Evolutionary conservation across 169 alveolate genomes (phyloP).

Genomic region (Plasmodium gonderi): DNA sequence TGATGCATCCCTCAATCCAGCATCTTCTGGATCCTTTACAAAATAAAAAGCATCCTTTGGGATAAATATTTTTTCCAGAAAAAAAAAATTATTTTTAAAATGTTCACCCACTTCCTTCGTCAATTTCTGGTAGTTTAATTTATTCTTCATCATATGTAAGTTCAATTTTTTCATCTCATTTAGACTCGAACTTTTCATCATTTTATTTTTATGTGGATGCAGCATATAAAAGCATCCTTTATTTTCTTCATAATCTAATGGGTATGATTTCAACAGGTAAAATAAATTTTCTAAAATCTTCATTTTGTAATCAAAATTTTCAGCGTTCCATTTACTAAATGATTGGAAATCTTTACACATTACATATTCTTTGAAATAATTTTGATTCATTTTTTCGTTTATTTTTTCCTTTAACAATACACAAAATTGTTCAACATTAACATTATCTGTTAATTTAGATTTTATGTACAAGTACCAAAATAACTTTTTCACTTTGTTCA

Average conservation of each 20-base stretch:
- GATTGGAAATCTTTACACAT: slow-evolving; percentile 9
- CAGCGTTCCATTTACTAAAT: slow-evolving; percentile 11
- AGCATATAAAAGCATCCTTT: slow-evolving; percentile 73
- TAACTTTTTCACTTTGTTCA: slow-evolving; percentile 26
- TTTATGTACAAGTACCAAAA: slow-evolving; percentile 74
- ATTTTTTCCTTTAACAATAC: slow-evolving; percentile 41
- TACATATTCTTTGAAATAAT: slow-evolving; percentile 67
- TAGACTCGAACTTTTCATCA: slow-evolving; percentile 20
- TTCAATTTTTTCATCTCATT: not conserved
- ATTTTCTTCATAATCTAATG: slow-evolving; percentile 73
- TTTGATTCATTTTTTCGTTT: slow-evolving; percentile 20
- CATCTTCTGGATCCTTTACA: slow-evolving; percentile 51
- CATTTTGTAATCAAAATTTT: slow-evolving; percentile 35
- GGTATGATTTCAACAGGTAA: slow-evolving; percentile 66
- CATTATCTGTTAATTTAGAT: not conserved
- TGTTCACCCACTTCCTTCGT: slow-evolving; percentile 13
- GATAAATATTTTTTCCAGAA: slow-evolving; percentile 64
- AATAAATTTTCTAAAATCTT: slow-evolving; percentile 38
- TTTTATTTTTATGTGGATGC: slow-evolving; percentile 66
- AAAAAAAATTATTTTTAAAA: slow-evolving; percentile 65
- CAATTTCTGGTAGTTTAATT: slow-evolving; percentile 5
- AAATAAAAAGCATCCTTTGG: slow-evolving; percentile 75
- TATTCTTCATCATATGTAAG: slow-evolving; percentile 21
- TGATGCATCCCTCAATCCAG: slow-evolving; percentile 7
- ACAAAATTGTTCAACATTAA: slow-evolving; percentile 28